A percentile compares a stretch with the other conserved stretches of the same genome.
These are phyloP conservation scores for Acrasis kona DNA, from an alignment of 78 protist genomes.

Conservation along the genomic window DNA sequence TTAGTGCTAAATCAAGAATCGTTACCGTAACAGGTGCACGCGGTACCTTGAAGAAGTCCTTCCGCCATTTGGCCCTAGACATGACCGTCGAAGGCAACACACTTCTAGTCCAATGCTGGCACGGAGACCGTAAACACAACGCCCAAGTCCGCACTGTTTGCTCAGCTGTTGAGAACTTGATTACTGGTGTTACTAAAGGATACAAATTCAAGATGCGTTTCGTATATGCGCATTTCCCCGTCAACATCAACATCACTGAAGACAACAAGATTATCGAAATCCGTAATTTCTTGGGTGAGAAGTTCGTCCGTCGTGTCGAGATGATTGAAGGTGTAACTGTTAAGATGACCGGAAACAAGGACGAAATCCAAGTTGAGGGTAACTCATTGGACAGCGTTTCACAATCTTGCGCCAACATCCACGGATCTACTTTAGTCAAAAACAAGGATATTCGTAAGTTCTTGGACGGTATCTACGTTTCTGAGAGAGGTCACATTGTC, in stretches of 20 bases:
- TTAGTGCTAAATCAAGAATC: conserved; percentile 49
- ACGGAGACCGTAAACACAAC: conserved; percentile 69
- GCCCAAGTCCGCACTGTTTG: conserved; percentile 83
- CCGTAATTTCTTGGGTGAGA: conserved; percentile 97
- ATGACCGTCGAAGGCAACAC: neutral
- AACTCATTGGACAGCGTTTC: conserved; percentile 89
- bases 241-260: conserved; percentile 64
- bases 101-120: conserved; percentile 57
- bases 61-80: conserved; percentile 80
- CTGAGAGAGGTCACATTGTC: conserved; percentile 52
- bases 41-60: conserved; percentile 72
- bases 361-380: conserved; percentile 89
- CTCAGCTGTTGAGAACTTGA: conserved; percentile 92
- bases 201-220: conserved; percentile 95
- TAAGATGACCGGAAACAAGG: conserved; percentile 61
- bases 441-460: conserved; percentile 98
- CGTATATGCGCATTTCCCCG: conserved; percentile 98
- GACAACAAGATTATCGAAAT: conserved; percentile 71
- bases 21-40: conserved; percentile 91
- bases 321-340: conserved; percentile 77
- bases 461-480: conserved; percentile 98
- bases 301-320: conserved; percentile 50
- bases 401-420: conserved; percentile 67
- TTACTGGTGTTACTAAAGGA: conserved; percentile 96
- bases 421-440: conserved; percentile 52